Percentiles rank a stretch among this genome's conserved stretches.
Evolutionary conservation across 2,329 filamentous ascomycete species (phyloP).

Genomic region (Tolypocladium capitatum): DNA sequence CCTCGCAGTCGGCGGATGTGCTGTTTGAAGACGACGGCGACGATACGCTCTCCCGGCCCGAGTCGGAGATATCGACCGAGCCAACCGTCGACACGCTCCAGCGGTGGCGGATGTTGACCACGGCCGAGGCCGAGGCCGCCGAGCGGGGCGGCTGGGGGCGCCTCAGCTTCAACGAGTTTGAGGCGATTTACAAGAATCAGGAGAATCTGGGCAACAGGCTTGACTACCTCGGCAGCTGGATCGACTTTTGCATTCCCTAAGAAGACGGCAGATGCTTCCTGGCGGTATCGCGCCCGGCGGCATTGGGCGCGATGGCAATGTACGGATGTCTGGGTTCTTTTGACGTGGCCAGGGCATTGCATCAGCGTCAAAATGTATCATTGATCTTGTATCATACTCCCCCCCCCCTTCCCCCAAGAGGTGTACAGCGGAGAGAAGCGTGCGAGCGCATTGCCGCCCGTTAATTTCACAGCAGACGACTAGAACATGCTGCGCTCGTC

Average conservation of each 20-base stretch:
- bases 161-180: constrained; percentile 69
- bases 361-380: neutral
- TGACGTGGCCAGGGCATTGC: too few species aligned
- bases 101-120: constrained; percentile 43
- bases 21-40: neutral
- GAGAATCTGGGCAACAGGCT: constrained; percentile 50
- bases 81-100: constrained; percentile 22
- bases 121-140: constrained; percentile 54
- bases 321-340: too few species aligned
- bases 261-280: neutral
- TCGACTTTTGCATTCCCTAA: constrained; percentile 63
- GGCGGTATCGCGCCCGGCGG: too few species aligned
- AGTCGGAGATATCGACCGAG: constrained; percentile 3
- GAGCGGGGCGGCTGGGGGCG: constrained; percentile 67
- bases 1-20: neutral
- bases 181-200: constrained; percentile 55
- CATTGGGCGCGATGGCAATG: too few species aligned
- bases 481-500: neutral
- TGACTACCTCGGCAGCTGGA: constrained; percentile 80
- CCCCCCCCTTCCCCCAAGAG: too few species aligned
- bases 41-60: neutral
- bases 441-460: neutral
- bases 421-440: neutral
- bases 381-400: neutral
- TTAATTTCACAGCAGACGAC: neutral